Evolutionary conservation across 2,329 filamentous ascomycete genomes (phyloP).

Genomic region (Colletotrichum graminicola): DNA sequence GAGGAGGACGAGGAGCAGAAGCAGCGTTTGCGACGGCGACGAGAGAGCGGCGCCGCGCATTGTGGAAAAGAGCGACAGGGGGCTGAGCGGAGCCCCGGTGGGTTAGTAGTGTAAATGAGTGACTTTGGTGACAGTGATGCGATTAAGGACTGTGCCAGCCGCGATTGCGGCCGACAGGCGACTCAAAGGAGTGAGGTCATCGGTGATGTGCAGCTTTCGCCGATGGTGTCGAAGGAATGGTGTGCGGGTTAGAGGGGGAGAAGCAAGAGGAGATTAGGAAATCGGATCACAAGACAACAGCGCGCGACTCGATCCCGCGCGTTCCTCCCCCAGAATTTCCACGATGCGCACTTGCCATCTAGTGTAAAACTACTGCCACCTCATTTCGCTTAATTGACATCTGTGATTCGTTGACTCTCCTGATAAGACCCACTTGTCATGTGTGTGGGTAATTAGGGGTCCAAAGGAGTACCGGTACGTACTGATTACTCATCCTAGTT

Average conservation of each 20-base stretch:
- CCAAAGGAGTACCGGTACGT: background rate
- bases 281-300: constrained; percentile 10
- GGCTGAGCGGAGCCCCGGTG: background rate
- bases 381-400: constrained; percentile 34
- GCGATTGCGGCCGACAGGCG: constrained; percentile 34
- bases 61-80: constrained; percentile 21
- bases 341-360: background rate
- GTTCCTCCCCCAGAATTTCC: constrained; percentile 10
- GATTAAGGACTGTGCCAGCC: constrained; percentile 38
- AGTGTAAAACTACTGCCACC: background rate
- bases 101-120: constrained; percentile 12
- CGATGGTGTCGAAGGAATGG: constrained; percentile 13
- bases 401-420: constrained; percentile 11
- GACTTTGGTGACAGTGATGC: constrained; percentile 6
- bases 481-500: background rate
- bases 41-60: constrained; percentile 35
- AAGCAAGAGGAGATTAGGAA: constrained; percentile 1
- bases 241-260: constrained; percentile 29
- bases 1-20: constrained; percentile 1
- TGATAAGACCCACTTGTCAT: constrained; percentile 29
- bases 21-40: constrained; percentile 23
- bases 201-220: constrained; percentile 30
- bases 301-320: constrained; percentile 5
- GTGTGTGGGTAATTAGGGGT: constrained; percentile 25
- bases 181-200: constrained; percentile 39